These are phyloP conservation scores for Actinomortierella ambigua DNA, from an alignment of 371 early-diverging fungal species.

Conservation along the genomic window DNA sequence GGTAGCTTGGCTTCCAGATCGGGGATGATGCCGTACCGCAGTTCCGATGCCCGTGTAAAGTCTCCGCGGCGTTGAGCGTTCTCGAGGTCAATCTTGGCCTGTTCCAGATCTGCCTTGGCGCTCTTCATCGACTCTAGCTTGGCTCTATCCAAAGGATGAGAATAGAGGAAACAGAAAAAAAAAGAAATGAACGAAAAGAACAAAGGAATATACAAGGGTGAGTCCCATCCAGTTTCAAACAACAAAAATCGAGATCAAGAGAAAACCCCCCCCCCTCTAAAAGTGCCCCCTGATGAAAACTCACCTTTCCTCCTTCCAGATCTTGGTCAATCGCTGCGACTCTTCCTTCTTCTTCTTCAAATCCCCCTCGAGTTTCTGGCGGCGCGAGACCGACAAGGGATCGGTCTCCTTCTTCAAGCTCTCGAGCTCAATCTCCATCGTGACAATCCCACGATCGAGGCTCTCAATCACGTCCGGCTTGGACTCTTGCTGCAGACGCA, in stretches of 20 bases:
- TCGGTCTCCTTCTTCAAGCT: conserved; percentile 79
- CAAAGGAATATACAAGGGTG: conserved; percentile 1
- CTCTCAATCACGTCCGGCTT: conserved; percentile 82
- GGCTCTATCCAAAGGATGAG: no score
- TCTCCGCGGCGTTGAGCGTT: conserved; percentile 74
- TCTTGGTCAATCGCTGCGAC: conserved; percentile 57
- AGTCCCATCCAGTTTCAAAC: conserved; percentile 2
- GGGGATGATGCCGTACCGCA: conserved; percentile 91
- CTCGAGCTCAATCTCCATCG: conserved; percentile 77
- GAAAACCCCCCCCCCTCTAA: neutral
- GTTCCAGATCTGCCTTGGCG: conserved; percentile 74
- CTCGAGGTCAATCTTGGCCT: conserved; percentile 81
- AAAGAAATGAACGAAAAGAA: neutral
- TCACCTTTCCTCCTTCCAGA: conserved; percentile 78
- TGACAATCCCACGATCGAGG: conserved; percentile 76
- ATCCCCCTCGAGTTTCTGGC: conserved; percentile 66
- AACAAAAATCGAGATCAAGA: neutral
- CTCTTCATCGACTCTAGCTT: conserved; percentile 76
- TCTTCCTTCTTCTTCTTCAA: conserved; percentile 70
- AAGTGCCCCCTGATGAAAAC: no score
- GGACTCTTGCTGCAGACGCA: conserved; percentile 82
- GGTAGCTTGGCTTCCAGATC: conserved; percentile 74
- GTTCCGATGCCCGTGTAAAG: conserved; percentile 75
- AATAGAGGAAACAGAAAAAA: neutral
- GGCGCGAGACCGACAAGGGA: conserved; percentile 69